Conservation (phyloP, 2,329 filamentous ascomycete genomes). For the Penicillium sp. region DNA sequence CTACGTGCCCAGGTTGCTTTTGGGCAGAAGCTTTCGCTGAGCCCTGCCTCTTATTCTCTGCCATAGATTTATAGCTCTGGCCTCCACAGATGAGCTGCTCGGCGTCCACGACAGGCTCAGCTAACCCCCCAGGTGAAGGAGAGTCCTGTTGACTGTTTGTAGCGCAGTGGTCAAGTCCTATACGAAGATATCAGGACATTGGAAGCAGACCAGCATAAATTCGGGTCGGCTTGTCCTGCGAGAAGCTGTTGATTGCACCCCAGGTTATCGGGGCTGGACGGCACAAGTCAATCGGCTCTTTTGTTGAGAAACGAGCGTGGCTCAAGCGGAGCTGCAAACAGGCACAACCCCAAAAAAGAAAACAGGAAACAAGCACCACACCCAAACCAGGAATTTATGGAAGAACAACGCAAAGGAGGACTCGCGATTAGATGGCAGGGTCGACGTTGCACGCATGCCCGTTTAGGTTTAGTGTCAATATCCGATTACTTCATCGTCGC, state of each 20-base stretch:
- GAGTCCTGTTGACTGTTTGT: not conserved
- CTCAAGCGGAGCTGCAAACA: conserved; percentile 3
- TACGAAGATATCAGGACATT: conserved; percentile 9
- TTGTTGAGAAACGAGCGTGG: conserved; percentile 8
- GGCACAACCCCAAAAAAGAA: conserved; percentile 7
- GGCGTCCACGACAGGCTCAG: not conserved
- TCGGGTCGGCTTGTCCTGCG: not conserved
- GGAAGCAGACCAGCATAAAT: conserved; percentile 2
- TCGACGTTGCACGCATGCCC: conserved; percentile 17
- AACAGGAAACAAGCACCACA: conserved; percentile 10
- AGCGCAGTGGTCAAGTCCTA: conserved; percentile 7
- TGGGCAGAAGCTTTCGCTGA: conserved; percentile 49
- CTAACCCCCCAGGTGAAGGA: not conserved
- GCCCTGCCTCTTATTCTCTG: conserved; percentile 60
- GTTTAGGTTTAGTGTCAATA: conserved; percentile 18
- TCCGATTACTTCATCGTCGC: conserved; percentile 12
- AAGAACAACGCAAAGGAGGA: conserved; percentile 4
- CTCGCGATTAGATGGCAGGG: conserved; percentile 14
- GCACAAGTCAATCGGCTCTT: conserved; percentile 3
- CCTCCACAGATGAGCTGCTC: conserved; percentile 2
- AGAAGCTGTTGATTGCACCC: conserved; percentile 5
- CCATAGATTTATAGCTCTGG: conserved; percentile 42
- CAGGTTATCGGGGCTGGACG: conserved; percentile 2
- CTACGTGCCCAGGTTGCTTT: conserved; percentile 37
- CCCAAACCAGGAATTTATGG: conserved; percentile 10